Conservation (phyloP, 805 yeast genomes). For the Zygosaccharomyces pseudorouxii region DNA sequence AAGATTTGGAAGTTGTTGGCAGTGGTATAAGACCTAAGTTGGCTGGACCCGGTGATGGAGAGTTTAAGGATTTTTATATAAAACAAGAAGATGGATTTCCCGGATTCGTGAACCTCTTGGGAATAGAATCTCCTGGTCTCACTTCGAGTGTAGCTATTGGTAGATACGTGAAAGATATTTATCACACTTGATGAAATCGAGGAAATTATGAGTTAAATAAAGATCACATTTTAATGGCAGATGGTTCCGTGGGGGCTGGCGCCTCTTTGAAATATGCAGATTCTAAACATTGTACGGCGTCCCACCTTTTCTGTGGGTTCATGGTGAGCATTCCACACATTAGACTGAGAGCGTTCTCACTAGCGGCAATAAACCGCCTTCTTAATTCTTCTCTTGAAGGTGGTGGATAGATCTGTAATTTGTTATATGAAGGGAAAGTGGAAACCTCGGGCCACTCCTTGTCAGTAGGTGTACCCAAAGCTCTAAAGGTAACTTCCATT, state of each 20-base stretch:
- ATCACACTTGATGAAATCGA: conserved; percentile 11
- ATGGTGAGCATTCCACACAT: conserved; percentile 66
- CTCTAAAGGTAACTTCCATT: conserved; percentile 87
- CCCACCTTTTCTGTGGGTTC: conserved; percentile 73
- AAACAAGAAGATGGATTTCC: conserved; percentile 63
- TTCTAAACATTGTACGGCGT: conserved; percentile 56
- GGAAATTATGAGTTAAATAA: background rate
- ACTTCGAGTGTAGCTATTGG: conserved; percentile 82
- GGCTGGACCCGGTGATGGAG: conserved; percentile 39
- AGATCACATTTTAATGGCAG: conserved; percentile 15
- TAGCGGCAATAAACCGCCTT: conserved; percentile 84
- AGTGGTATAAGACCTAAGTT: conserved; percentile 84
- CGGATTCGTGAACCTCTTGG: conserved; percentile 75
- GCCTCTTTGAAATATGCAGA: conserved; percentile 65
- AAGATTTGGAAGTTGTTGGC: conserved; percentile 60
- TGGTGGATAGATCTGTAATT: conserved; percentile 70
- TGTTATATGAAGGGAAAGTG: conserved; percentile 68
- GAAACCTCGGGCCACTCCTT: conserved; percentile 88
- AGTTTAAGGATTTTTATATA: conserved; percentile 70
- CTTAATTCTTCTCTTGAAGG: conserved; percentile 78
- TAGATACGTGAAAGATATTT: conserved; percentile 50
- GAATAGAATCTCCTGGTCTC: conserved; percentile 88
- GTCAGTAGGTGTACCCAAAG: conserved; percentile 94
- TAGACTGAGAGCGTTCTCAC: conserved; percentile 74
- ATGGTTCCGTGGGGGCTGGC: conserved; percentile 71